A percentile compares a stretch with the other conserved stretches of the same genome.
Evolutionary conservation across 164 flowering plant species (phyloP).

Genomic region (Kalanchoe fedtschenkoi): DNA sequence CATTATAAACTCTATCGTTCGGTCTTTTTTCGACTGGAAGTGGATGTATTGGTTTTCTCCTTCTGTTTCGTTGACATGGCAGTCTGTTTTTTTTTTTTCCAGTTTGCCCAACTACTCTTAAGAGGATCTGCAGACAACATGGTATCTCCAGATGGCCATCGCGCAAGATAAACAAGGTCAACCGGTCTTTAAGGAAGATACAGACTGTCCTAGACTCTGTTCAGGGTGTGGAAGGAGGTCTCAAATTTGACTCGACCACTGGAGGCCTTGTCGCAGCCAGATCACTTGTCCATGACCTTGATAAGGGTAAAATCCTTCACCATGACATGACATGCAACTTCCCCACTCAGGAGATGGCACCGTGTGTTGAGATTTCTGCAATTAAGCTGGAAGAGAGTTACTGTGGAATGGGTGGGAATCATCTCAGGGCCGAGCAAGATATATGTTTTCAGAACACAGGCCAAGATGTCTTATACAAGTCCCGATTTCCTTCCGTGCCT

Average conservation of each 20-base stretch:
- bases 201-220: neutral
- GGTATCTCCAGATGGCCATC: neutral
- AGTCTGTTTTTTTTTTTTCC: constrained; percentile 25
- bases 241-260: constrained; percentile 63
- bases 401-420: constrained; percentile 11
- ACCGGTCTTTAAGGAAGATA: neutral
- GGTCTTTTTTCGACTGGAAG: neutral
- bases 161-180: neutral
- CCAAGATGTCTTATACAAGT: constrained; percentile 9
- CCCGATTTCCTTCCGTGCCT: constrained; percentile 3
- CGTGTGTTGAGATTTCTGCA: constrained; percentile 10
- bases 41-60: neutral
- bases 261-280: constrained; percentile 62
- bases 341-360: neutral
- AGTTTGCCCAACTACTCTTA: neutral
- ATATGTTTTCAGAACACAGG: constrained; percentile 6
- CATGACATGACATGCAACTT: neutral
- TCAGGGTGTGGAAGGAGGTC: constrained; percentile 51
- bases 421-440: neutral
- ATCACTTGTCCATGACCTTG: constrained; percentile 27
- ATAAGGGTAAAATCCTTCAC: neutral
- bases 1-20: neutral
- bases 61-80: neutral
- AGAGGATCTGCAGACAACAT: neutral
- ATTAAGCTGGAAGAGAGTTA: constrained; percentile 39